These are phyloP conservation scores for Amanita exitialis DNA, from an alignment of 768 basidiomycete species.

Conservation along the genomic window DNA sequence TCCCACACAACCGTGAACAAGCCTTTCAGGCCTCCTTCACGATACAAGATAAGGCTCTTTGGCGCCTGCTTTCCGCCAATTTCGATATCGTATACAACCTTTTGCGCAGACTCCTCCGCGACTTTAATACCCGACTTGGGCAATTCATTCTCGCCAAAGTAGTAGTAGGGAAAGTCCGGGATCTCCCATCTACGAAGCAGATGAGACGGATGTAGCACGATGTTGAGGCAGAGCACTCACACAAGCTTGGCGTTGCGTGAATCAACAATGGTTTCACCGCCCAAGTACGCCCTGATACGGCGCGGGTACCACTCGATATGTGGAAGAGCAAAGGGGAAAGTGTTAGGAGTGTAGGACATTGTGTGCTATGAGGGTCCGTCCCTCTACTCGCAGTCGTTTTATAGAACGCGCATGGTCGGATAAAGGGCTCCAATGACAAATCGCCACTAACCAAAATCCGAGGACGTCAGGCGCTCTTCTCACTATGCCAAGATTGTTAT, in stretches of 20 bases:
- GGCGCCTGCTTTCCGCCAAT: slow-evolving; percentile 27
- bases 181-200: slow-evolving; percentile 37
- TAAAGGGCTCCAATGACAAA: no score
- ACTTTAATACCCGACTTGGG: slow-evolving; percentile 29
- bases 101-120: slow-evolving; percentile 15
- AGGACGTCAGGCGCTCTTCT: no score
- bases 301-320: slow-evolving; percentile 38
- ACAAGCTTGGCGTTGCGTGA: slow-evolving; percentile 47
- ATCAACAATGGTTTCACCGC: slow-evolving; percentile 42
- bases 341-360: not conserved
- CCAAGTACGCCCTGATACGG: slow-evolving; percentile 45
- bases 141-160: slow-evolving; percentile 37
- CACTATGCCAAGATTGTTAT: no score
- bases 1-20: slow-evolving; percentile 39
- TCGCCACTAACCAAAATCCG: no score
- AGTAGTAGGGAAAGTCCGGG: slow-evolving; percentile 43
- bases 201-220: not conserved
- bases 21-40: slow-evolving; percentile 26
- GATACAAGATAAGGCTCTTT: slow-evolving; percentile 24
- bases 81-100: slow-evolving; percentile 34
- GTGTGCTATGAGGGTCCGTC: no score
- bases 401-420: no score
- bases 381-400: no score
- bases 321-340: slow-evolving; percentile 26
- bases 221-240: slow-evolving; percentile 23